Evolutionary conservation across 345 rosid genomes (phyloP), one percentile per base, ranked within the genome.

Genomic region (Brassica rapa): DNA sequence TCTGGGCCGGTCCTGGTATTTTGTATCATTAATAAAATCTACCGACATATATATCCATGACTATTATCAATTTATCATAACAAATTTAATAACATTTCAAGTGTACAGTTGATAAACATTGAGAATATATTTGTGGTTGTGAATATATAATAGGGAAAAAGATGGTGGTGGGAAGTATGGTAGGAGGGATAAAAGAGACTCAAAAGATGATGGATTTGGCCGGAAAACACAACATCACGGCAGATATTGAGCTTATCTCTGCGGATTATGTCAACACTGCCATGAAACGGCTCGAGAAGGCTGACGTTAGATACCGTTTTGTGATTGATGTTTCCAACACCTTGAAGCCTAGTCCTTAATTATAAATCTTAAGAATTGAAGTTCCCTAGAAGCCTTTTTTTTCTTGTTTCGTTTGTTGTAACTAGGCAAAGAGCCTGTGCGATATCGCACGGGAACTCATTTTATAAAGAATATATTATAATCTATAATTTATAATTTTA

Each of bases 131-230:
- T 49, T n/a, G 56, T 14, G 56, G 56, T n/a, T 71, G 66, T 62
- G 10, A 23, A 25, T 49, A 64, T 51, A 57, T 55, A 66, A 66
- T 73, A 86, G 89, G 78, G 64, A 84, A 86, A 72, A 89, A 87
- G 77, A 62, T 74, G 43, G 77, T 86, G 1, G 74, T 71, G 8
- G 92, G 94, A 14, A 86, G 86, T 49, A 21, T 53, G 53, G 33
- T 82, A 12, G 93, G 91, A 60, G 89, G 91, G 25, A 74, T 87
- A 78, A 80, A 84, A 15, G 93, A 89, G 78, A 89, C 87, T 23
- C 89, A 86, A 64, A 89, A 87, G 71, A 87, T 84, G 91, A 3
- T 87, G 1, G 77, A 89, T 56, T 66, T 89, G 62, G 88, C 89
- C 1, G 91, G 85, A 2, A 77, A 85, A 46, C 86, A 89, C 70